Evolutionary conservation across 768 basidiomycete species (phyloP).

Genomic region (Nidula microcarpa): DNA sequence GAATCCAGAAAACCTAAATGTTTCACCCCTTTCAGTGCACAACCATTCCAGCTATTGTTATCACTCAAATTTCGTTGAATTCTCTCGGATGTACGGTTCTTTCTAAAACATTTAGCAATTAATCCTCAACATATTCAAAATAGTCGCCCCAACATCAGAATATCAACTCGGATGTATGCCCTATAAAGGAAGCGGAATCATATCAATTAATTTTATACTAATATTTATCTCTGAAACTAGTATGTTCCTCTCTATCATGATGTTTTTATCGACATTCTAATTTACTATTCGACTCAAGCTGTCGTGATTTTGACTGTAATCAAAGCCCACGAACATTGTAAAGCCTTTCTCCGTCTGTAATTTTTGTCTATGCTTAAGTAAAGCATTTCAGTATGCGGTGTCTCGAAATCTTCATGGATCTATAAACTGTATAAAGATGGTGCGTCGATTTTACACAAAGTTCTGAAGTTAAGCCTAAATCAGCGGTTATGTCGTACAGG

Average conservation of each 20-base stretch:
- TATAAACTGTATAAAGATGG: constrained; percentile 12
- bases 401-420: constrained; percentile 10
- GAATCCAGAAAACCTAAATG: background rate
- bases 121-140: background rate
- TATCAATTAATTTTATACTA: constrained; percentile 1
- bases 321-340: constrained; percentile 6
- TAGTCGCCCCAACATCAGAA: background rate
- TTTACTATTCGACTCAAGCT: background rate
- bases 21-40: background rate
- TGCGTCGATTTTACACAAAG: background rate
- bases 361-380: background rate
- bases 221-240: constrained; percentile 6
- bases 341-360: background rate
- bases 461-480: background rate
- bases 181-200: background rate
- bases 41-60: background rate
- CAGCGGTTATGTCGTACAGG: background rate
- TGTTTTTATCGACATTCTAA: background rate
- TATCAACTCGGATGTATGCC: background rate
- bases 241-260: constrained; percentile 1
- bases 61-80: background rate
- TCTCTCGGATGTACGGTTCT: background rate
- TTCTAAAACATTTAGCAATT: background rate
- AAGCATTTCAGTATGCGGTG: background rate
- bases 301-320: constrained; percentile 3